Percentiles rank a stretch among this genome's conserved stretches.
Evolutionary conservation across 2,329 filamentous ascomycete genomes (phyloP).

Genomic region (Chrysosporium keratinophilum): DNA sequence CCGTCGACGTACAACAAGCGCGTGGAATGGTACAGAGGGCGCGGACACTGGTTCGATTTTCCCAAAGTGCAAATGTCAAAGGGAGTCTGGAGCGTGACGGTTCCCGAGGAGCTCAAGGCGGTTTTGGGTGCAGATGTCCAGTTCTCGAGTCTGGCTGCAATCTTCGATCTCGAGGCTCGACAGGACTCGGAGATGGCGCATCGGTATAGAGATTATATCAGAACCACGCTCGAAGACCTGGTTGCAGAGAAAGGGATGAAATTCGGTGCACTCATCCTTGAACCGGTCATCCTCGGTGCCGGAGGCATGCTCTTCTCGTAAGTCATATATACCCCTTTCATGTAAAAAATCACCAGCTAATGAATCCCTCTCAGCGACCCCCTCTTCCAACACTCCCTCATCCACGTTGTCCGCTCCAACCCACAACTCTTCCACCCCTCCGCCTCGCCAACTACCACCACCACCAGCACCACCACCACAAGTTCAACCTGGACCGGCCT

Average conservation of each 20-base stretch:
- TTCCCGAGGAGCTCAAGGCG: conserved; percentile 42
- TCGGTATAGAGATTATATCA: conserved; percentile 54
- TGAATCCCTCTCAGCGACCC: conserved; percentile 51
- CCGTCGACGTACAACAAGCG: conserved; percentile 69
- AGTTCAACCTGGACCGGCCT: conserved; percentile 55
- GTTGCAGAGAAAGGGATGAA: conserved; percentile 48
- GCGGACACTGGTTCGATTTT: conserved; percentile 72
- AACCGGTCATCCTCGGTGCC: conserved; percentile 69
- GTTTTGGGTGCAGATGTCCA: conserved; percentile 38
- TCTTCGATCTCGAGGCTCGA: conserved; percentile 52
- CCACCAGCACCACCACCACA: conserved; percentile 15
- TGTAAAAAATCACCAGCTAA: conserved; percentile 1
- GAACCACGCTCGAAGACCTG: conserved; percentile 44
- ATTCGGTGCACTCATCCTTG: conserved; percentile 69
- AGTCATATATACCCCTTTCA: conserved; percentile 25
- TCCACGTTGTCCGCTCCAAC: conserved; percentile 54
- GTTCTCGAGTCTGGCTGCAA: conserved; percentile 42
- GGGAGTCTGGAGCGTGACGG: conserved; percentile 56
- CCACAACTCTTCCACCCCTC: conserved; percentile 43
- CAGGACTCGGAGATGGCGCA: conserved; percentile 36
- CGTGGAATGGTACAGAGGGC: conserved; percentile 74
- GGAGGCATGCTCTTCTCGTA: conserved; percentile 74
- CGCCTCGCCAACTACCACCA: background rate
- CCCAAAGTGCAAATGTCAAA: conserved; percentile 58
- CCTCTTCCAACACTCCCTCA: conserved; percentile 64